Percentiles rank a stretch among this genome's conserved stretches.
These are phyloP conservation scores for Sanghuangporus weigelae DNA, from an alignment of 1,284 basidiomycete genomes.

Conservation along the genomic window DNA sequence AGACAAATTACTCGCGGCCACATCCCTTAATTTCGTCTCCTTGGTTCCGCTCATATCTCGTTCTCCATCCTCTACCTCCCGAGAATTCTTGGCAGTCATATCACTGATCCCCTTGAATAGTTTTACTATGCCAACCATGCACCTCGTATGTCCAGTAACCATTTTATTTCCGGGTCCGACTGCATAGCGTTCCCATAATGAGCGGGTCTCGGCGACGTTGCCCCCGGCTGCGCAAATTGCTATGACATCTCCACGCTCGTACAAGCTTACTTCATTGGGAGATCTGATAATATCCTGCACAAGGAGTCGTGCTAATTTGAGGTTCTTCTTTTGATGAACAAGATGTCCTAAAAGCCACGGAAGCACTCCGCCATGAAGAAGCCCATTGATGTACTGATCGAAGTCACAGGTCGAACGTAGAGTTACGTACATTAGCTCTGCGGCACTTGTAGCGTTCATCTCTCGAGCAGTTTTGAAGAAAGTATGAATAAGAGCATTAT, in stretches of 20 bases:
- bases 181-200: slow-evolving; percentile 52
- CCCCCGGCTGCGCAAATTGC: slow-evolving; percentile 39
- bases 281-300: slow-evolving; percentile 41
- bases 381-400: slow-evolving; percentile 20
- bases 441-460: slow-evolving; percentile 23
- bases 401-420: not conserved
- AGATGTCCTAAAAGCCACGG: slow-evolving; percentile 49
- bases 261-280: slow-evolving; percentile 16
- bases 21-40: not conserved
- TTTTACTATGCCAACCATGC: slow-evolving; percentile 53
- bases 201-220: slow-evolving; percentile 40
- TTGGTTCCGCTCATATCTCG: not conserved
- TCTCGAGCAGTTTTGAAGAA: slow-evolving; percentile 39
- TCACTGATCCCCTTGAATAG: slow-evolving; percentile 31
- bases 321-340: slow-evolving; percentile 31
- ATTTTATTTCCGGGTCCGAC: slow-evolving; percentile 34
- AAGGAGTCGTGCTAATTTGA: slow-evolving; percentile 37
- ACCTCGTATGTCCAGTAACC: slow-evolving; percentile 40
- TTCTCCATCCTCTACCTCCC: not conserved
- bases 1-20: not conserved
- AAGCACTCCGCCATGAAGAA: slow-evolving; percentile 40
- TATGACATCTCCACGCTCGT: slow-evolving; percentile 45
- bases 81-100: not conserved
- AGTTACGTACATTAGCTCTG: slow-evolving; percentile 1
- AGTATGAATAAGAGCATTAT: slow-evolving; percentile 32